Conservation (phyloP, 2,329 filamentous ascomycete species). For the Talaromyces sp. region DNA sequence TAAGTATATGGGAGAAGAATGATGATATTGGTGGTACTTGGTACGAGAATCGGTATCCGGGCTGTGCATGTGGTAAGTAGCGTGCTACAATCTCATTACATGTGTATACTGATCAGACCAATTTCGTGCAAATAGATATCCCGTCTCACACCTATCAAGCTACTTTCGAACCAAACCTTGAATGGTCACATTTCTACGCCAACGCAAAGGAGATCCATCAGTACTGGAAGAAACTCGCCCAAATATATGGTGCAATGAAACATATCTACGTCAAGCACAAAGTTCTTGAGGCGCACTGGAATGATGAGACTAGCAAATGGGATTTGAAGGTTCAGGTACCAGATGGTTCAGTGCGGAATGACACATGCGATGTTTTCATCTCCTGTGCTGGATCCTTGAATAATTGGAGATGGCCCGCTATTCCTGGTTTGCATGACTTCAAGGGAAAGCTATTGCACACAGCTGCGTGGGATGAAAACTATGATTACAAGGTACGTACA, state of each 20-base stretch:
- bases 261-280: slow-evolving; percentile 24
- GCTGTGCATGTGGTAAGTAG: slow-evolving; percentile 14
- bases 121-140: slow-evolving; percentile 8
- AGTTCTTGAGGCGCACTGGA: slow-evolving; percentile 26
- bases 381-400: slow-evolving; percentile 29
- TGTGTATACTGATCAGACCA: neutral
- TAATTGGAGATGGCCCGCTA: slow-evolving; percentile 39
- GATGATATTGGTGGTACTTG: slow-evolving; percentile 17
- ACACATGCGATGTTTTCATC: slow-evolving; percentile 24
- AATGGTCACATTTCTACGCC: slow-evolving; percentile 23
- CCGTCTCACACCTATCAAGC: slow-evolving; percentile 15
- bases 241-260: slow-evolving; percentile 23
- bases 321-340: slow-evolving; percentile 20
- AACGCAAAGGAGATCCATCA: slow-evolving; percentile 24
- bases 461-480: slow-evolving; percentile 33
- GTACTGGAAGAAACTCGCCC: slow-evolving; percentile 24
- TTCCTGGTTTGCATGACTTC: slow-evolving; percentile 41
- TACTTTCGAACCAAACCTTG: slow-evolving; percentile 12
- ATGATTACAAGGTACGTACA: slow-evolving; percentile 18
- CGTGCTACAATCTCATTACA: neutral
- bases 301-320: slow-evolving; percentile 27
- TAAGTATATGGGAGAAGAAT: slow-evolving; percentile 17
- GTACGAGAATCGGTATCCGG: slow-evolving; percentile 18
- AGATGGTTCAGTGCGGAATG: slow-evolving; percentile 11
- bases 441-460: slow-evolving; percentile 38